Conservation (phyloP, 78 protist species). For the Salpingoeca rosetta region DNA sequence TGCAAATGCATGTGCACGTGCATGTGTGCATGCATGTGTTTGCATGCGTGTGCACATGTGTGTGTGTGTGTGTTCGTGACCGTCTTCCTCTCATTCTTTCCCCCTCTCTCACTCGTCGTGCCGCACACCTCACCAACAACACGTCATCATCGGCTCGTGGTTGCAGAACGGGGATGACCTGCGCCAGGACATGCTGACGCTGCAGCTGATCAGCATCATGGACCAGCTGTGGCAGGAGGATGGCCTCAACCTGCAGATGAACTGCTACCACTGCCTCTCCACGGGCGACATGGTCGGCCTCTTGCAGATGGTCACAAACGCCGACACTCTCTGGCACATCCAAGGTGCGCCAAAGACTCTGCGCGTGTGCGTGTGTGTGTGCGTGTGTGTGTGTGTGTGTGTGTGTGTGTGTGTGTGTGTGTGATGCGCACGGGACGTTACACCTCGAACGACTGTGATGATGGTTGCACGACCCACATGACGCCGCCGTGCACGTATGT, state of each 20-base stretch:
- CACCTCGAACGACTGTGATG: no score
- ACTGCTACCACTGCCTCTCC: conserved; percentile 60
- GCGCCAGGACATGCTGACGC: conserved; percentile 84
- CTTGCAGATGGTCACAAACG: conserved; percentile 73
- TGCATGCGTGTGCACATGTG: no score
- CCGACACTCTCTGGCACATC: conserved; percentile 73
- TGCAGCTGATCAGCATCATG: conserved; percentile 81
- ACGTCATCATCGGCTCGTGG: no score
- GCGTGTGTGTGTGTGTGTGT: background rate
- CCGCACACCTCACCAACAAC: conserved; percentile 1
- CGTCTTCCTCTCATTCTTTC: no score
- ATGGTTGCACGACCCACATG: no score
- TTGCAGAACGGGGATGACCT: conserved; percentile 81
- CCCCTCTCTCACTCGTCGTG: background rate
- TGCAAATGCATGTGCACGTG: no score
- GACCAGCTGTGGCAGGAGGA: conserved; percentile 73
- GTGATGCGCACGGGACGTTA: no score
- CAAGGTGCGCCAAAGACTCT: conserved; percentile 17
- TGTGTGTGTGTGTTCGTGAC: no score
- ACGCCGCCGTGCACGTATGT: no score
- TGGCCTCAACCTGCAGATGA: conserved; percentile 59
- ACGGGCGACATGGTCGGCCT: conserved; percentile 78
- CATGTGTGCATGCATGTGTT: no score
- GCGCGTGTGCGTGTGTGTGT: background rate
- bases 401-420: no score